Conservation (phyloP, 2,329 filamentous ascomycete species). For the Diaporthe ilicicola region DNA sequence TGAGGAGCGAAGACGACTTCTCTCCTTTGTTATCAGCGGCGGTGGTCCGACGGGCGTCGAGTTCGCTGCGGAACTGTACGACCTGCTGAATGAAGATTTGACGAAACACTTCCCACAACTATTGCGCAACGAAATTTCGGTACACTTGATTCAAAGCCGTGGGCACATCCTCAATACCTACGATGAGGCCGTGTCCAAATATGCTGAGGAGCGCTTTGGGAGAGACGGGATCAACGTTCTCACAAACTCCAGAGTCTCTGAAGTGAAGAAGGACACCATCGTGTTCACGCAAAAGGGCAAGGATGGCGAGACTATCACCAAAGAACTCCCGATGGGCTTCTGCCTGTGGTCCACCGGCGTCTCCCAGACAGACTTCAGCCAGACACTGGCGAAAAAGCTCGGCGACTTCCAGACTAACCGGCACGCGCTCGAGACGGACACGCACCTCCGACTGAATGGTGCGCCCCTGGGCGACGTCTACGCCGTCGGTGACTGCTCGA, state of each 20-base stretch:
- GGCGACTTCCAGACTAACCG: slow-evolving; percentile 81
- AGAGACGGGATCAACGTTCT: slow-evolving; percentile 92
- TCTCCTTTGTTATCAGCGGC: slow-evolving; percentile 96
- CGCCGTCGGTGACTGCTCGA: slow-evolving; percentile 93
- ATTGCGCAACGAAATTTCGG: slow-evolving; percentile 95
- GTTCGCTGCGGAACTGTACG: slow-evolving; percentile 95
- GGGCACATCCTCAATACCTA: slow-evolving; percentile 98
- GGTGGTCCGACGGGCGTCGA: slow-evolving; percentile 97
- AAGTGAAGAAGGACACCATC: slow-evolving; percentile 84
- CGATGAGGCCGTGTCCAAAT: slow-evolving; percentile 91
- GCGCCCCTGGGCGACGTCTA: slow-evolving; percentile 94
- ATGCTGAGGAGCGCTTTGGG: slow-evolving; percentile 89
- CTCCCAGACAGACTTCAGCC: slow-evolving; percentile 81
- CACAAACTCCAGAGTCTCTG: slow-evolving; percentile 92
- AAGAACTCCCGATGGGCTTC: slow-evolving; percentile 95
- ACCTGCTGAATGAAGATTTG: slow-evolving; percentile 95
- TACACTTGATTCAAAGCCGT: slow-evolving; percentile 94
- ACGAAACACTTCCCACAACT: slow-evolving; percentile 84
- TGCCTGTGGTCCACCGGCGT: slow-evolving; percentile 98
- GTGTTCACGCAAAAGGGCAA: slow-evolving; percentile 85
- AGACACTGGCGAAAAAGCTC: slow-evolving; percentile 80
- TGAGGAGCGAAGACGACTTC: slow-evolving; percentile 82
- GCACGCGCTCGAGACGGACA: slow-evolving; percentile 93
- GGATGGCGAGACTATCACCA: slow-evolving; percentile 78
- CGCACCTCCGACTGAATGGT: slow-evolving; percentile 88